Evolutionary conservation across 1,284 basidiomycete species (phyloP).

Genomic region (Trametes pubescens): DNA sequence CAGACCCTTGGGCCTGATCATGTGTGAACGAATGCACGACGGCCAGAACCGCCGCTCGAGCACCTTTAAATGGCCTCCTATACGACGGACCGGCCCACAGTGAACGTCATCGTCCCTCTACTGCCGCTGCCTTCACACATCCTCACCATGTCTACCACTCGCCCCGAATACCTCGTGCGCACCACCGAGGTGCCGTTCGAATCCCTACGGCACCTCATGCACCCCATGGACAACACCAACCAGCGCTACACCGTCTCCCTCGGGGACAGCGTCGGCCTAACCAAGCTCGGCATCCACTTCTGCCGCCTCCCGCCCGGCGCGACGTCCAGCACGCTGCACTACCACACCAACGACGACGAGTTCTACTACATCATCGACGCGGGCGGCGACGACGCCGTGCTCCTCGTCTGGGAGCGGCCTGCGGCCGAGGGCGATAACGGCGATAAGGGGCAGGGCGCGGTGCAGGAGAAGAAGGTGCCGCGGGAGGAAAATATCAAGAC

Average conservation of each 20-base stretch:
- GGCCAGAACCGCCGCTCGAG: too few relatives aligned
- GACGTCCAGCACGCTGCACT: slow-evolving; percentile 39
- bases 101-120: too few relatives aligned
- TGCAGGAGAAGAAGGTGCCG: slow-evolving; percentile 6
- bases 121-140: not conserved
- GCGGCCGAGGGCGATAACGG: not conserved
- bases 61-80: too few relatives aligned
- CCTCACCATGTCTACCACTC: slow-evolving; percentile 6
- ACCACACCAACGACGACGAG: slow-evolving; percentile 42
- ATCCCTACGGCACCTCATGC: slow-evolving; percentile 22
- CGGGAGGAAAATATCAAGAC: slow-evolving; percentile 33
- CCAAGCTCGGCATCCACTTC: slow-evolving; percentile 39
- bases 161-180: slow-evolving; percentile 21
- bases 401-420: slow-evolving; percentile 32
- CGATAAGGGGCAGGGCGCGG: slow-evolving; percentile 14
- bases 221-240: slow-evolving; percentile 30
- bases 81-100: too few relatives aligned
- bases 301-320: slow-evolving; percentile 36
- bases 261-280: slow-evolving; percentile 38
- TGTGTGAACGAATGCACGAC: too few relatives aligned
- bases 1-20: too few relatives aligned
- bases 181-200: slow-evolving; percentile 21
- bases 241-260: slow-evolving; percentile 34
- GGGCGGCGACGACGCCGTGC: slow-evolving; percentile 29
- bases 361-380: slow-evolving; percentile 43